phyloP scores from a whole-genome alignment of 2,329 filamentous ascomycete genomes.

The Delphinella strobiligena region DNA sequence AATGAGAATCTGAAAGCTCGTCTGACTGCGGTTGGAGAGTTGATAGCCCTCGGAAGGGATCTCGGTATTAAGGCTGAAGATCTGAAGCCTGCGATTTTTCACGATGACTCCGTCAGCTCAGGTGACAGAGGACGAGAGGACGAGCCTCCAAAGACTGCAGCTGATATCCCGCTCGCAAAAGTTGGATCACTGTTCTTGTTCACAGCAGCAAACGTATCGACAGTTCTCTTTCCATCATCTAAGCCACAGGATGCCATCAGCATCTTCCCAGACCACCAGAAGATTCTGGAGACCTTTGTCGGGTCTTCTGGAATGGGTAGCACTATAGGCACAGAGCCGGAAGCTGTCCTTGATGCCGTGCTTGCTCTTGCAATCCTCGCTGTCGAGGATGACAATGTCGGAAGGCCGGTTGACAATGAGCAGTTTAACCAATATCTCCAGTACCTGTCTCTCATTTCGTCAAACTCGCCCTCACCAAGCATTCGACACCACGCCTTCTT shows the following conservation, averaged over 20 bases:
- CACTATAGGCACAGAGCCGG: conserved; percentile 32
- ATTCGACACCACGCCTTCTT: conserved; percentile 38
- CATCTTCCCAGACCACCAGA: conserved; percentile 42
- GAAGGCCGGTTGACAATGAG: conserved; percentile 36
- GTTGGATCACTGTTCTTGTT: conserved; percentile 43
- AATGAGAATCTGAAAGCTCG: conserved; percentile 49
- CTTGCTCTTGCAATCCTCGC: conserved; percentile 41
- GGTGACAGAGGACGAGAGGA: conserved; percentile 32
- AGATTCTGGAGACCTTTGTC: conserved; percentile 40
- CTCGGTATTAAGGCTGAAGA: conserved; percentile 37
- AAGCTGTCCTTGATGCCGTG: conserved; percentile 42
- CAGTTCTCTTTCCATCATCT: conserved; percentile 33
- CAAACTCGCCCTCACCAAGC: conserved; percentile 35
- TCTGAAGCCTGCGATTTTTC: conserved; percentile 22
- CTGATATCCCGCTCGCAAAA: conserved; percentile 44
- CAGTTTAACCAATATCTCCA: conserved; percentile 43
- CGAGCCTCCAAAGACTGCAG: conserved; percentile 38
- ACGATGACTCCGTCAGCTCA: not conserved
- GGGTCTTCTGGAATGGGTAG: conserved; percentile 24
- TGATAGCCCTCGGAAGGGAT: conserved; percentile 55
- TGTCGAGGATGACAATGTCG: conserved; percentile 31
- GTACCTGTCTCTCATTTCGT: conserved; percentile 34
- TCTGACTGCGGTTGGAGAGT: conserved; percentile 57
- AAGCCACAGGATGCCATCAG: conserved; percentile 21
- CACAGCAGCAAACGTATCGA: conserved; percentile 38